Evolutionary conservation across 768 basidiomycete genomes (phyloP).

Genomic region (Auriscalpium vulgare): DNA sequence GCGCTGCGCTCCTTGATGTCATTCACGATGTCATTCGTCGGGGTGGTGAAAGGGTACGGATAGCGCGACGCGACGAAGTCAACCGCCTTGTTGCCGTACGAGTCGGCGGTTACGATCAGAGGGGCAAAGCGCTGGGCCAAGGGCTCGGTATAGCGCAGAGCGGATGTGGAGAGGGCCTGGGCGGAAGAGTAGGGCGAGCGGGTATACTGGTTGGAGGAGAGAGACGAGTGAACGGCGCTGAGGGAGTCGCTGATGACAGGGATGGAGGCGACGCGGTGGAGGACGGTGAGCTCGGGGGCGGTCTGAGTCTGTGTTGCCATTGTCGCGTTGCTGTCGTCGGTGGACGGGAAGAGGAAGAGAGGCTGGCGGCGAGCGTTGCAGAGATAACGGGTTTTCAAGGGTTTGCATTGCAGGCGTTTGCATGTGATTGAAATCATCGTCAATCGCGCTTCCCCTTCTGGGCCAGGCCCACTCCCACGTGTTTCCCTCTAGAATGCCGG

Average conservation of each 20-base stretch:
- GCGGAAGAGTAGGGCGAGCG: constrained; percentile 60
- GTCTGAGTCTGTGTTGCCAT: constrained; percentile 33
- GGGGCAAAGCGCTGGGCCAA: constrained; percentile 60
- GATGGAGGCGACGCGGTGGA: constrained; percentile 62
- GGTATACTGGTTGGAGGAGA: constrained; percentile 53
- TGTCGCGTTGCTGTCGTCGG: not conserved
- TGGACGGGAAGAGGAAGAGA: too few species aligned
- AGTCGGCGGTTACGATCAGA: constrained; percentile 54
- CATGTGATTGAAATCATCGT: too few species aligned
- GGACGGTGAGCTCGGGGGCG: constrained; percentile 49
- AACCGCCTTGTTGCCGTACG: constrained; percentile 64
- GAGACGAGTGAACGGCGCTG: constrained; percentile 48
- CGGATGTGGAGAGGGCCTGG: constrained; percentile 42
- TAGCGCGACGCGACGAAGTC: constrained; percentile 67
- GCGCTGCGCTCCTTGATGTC: constrained; percentile 52
- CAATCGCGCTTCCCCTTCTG: too few species aligned
- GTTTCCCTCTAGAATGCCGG: too few species aligned
- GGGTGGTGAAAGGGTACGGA: constrained; percentile 69
- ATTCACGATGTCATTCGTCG: constrained; percentile 60
- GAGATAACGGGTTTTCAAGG: too few species aligned
- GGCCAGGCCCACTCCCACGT: too few species aligned
- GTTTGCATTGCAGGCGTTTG: too few species aligned
- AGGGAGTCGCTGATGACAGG: constrained; percentile 64
- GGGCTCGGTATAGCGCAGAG: constrained; percentile 45
- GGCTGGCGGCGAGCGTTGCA: too few species aligned